Base-by-base conservation (phyloP, 1,284 basidiomycete species). In the Trametes polyzona region DNA sequence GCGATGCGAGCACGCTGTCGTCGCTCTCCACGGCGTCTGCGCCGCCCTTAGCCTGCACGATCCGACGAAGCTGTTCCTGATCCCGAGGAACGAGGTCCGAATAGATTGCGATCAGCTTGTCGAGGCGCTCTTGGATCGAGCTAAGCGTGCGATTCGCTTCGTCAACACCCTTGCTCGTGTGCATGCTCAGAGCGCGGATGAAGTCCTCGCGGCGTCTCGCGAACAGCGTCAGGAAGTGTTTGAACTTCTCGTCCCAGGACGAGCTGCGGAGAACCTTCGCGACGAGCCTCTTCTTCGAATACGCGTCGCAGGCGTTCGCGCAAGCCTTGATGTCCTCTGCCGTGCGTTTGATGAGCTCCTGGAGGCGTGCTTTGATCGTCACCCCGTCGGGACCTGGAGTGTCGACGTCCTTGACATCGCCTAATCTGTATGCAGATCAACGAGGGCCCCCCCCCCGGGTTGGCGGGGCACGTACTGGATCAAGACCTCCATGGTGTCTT, bases 401-500 rank as follows among this genome's bases (percentile, higher is more conserved):
- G 8, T 61, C 48, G 17, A 27, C 24, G 40, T 68, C 66, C 23
- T 62, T 59, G 49, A 71, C 48, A 19, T 56, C 44, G 21, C 53
- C 56, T 5, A 71, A 53, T 17, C 65, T 68, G 21, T n/a, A n/a
- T n/a, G n/a, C n/a, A n/a, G n/a, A n/a, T n/a, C n/a, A n/a, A n/a
- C n/a, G n/a, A n/a, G n/a, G n/a, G n/a, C n/a, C n/a, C n/a, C n/a
- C n/a, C n/a, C n/a, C n/a, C n/a, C n/a, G n/a, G n/a, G n/a, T n/a
- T n/a, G n/a, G n/a, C n/a, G n/a, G n/a, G n/a, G n/a, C n/a, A n/a
- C 58, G 4, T 52, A 80, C 79, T 76, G 71, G 17, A 78, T 68
- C 26, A 82, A 69, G 0, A 71, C 69, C 16, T 63, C 65, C 73
- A 81, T 77, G 73, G 78, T 76, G 41, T 76, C 74, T 55, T 74